A percentile compares a stretch with the other conserved stretches of the same genome.
phyloP scores from a whole-genome alignment of 148 eudicot species.

The Fagopyrum esculentum region DNA sequence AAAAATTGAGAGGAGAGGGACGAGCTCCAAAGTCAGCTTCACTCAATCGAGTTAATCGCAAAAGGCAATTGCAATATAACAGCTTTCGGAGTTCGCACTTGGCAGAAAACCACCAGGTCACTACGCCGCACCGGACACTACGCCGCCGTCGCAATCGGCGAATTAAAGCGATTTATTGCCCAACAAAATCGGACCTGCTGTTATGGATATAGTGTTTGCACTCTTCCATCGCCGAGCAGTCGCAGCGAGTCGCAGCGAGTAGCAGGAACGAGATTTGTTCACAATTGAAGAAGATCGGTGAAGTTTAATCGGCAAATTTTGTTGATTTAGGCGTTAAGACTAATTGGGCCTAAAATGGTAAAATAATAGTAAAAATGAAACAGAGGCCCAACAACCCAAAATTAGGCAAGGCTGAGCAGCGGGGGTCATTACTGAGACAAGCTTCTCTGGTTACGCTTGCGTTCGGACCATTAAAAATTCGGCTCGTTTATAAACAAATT shows the following conservation, averaged over 20 bases:
- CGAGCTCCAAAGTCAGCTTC: not conserved
- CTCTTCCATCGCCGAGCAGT: conserved; percentile 3
- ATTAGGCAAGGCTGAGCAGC: too few species aligned
- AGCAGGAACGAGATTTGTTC: not conserved
- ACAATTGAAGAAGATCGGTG: not conserved
- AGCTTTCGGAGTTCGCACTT: not conserved
- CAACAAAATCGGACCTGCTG: not conserved
- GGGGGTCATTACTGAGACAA: too few species aligned
- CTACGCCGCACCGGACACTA: not conserved
- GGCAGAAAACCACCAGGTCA: not conserved
- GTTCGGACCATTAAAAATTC: too few species aligned
- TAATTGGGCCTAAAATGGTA: not conserved
- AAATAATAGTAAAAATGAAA: too few species aligned
- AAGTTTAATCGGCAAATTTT: not conserved
- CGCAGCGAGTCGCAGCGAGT: not conserved
- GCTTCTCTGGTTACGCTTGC: too few species aligned
- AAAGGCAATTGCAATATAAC: not conserved
- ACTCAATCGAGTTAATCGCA: not conserved
- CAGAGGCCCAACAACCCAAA: conserved; percentile 3
- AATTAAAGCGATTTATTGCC: not conserved
- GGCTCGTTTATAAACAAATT: too few species aligned
- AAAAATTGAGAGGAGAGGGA: not conserved
- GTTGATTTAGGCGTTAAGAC: not conserved
- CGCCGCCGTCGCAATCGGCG: not conserved
- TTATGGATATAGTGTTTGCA: conserved; percentile 4